Base-by-base conservation (phyloP, 2,329 filamentous ascomycete genomes). In the Aspergillus sp. region DNA sequence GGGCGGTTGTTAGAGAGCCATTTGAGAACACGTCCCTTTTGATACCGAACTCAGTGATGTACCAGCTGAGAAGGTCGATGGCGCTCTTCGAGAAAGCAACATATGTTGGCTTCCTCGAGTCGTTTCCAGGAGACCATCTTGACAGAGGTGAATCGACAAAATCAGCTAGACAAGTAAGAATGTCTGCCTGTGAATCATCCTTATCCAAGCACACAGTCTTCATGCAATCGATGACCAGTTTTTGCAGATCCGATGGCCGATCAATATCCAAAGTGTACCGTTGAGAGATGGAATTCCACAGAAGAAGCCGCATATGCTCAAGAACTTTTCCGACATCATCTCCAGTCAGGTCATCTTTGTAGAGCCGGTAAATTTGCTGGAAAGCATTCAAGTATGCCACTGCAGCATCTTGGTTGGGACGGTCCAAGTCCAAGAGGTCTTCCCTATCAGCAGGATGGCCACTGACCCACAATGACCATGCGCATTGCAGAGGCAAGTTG, bases 81-180 rank as follows among this genome's bases (percentile, higher is more conserved):
- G 87, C 85, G 17, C 83, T 83, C 69, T 94, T 95, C 1, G 92
- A 90, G 65, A 97, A 82, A 32, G 94, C 93, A 50, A 99, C 85
- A 65, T 91, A 97, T 0, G 90, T 95, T 6, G 90, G 88, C 51
- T 84, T 84, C 47, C 74, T 70, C 47, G 62, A 67, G 59, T 68
- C 69, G 50, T 57, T 73, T 50, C 55, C 70, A 19, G 54, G 64
- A 50, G 52, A 74, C 66, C 70, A 73, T 55, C 65, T 69, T 6
- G 65, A 63, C 33, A 75, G 60, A 17, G 73, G 87, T 32, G 95
- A 76, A 2, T 83, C 80, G 8, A 85, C 81, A 53, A 95, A 84
- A 46, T 88, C 82, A 1, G 90, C 83, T 9, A 91, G 80, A 52
- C 67, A 73, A 20, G 58, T 47, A 32, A 75, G 54, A 22, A 74